Base-by-base conservation (phyloP, 371 early-diverging fungal species). In the Rhizopus stolonifer region DNA sequence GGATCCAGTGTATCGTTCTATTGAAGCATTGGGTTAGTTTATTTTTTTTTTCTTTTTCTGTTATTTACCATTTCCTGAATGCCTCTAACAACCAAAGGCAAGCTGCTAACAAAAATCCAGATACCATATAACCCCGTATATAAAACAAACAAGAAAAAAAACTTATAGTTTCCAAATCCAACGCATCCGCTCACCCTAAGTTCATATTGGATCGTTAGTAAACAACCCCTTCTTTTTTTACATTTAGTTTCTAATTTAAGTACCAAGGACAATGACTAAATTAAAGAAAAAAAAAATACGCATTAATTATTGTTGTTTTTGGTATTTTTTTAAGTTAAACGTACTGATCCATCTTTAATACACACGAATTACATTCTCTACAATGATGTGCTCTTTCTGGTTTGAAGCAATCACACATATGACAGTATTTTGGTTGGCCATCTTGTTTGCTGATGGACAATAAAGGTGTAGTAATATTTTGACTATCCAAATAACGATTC, bases 291-390 rank as follows among this genome's bases (percentile, higher is more conserved):
- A 10, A n/a, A 19, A 23, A 49, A 32, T 36, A 7, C 11, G 14
- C 24, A 24, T 4, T 38, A 21, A 14, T 22, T 22, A 7, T 8
- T 22, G 4, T 22, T 22, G 1, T 21, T 14, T 22, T 14, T 17
- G 7, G 11, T 39, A 18, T 47, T 24, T 15, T 23, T 42, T 1
- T 14, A 19, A 33, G 38, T 19, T 39, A 45, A 25, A 68, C 78
- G 53, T 72, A 83, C 83, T 85, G 86, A 54, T 85, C 86, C 80
- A 85, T 83, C 57, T 72, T 79, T 25, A 83, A 49, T 3, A 83
- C 78, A 54, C 86, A 85, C 38, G 67, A 55, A 52, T 80, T 80
- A 63, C 86, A 85, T 33, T 81, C 82, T 44, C 72, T 79, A 46
- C 86, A 85, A 44, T 85, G 86, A 67, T 85, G 83, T 7, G 81